A percentile compares a stretch with the other conserved stretches of the same genome.
phyloP scores from a whole-genome alignment of 1,284 basidiomycete genomes.

The Pseudozyma flocculosa region DNA sequence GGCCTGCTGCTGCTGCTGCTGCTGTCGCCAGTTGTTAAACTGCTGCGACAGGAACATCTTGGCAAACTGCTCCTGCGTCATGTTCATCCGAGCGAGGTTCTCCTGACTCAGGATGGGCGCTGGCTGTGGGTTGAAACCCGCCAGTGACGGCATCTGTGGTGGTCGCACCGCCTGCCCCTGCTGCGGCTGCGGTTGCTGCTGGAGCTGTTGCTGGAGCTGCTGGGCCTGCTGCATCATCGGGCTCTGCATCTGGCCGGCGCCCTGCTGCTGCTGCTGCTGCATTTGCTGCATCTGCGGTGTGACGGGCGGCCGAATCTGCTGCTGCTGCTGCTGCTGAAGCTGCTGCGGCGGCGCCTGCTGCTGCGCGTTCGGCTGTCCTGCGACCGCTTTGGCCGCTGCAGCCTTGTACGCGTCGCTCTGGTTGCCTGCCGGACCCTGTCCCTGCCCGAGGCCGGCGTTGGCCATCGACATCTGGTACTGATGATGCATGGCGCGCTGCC shows the following conservation, averaged over 20 bases:
- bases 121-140: slow-evolving; percentile 34
- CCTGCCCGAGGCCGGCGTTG: slow-evolving; percentile 18
- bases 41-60: slow-evolving; percentile 33
- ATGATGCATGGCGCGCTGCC: slow-evolving; percentile 50
- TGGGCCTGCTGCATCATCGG: slow-evolving; percentile 25
- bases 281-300: slow-evolving; percentile 2
- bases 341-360: no score
- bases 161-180: slow-evolving; percentile 9
- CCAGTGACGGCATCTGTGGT: slow-evolving; percentile 14
- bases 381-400: no score
- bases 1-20: slow-evolving; percentile 19
- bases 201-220: slow-evolving; percentile 23
- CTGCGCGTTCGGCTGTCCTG: no score
- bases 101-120: slow-evolving; percentile 34
- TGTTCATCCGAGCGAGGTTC: slow-evolving; percentile 31
- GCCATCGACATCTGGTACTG: slow-evolving; percentile 48
- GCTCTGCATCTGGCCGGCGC: slow-evolving; percentile 4
- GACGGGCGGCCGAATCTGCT: slow-evolving; percentile 16
- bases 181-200: slow-evolving; percentile 21
- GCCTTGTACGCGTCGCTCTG: background rate
- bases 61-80: slow-evolving; percentile 41
- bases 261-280: slow-evolving; percentile 15
- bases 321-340: background rate
- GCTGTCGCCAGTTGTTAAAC: slow-evolving; percentile 28
- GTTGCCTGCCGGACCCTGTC: no score